Evolutionary conservation across 1,139 yeast genomes (phyloP), one percentile per base, ranked within the genome.

Genomic region (Taphrina deformans): DNA sequence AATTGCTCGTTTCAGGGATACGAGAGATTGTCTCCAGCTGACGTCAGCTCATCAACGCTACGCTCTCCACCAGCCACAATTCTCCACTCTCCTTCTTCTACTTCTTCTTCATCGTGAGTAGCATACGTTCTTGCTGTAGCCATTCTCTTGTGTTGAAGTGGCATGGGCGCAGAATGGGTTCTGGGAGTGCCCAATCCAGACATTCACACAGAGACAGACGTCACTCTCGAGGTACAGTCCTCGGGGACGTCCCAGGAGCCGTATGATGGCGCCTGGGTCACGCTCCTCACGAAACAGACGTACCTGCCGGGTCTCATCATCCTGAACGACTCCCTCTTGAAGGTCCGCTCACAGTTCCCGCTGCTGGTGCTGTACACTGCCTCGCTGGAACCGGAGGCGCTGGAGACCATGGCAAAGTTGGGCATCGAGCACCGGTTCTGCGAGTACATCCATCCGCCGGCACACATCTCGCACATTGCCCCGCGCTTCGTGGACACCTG

Each of bases 401-500:
- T 44, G 21, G 44, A 44, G 18, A 27, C 41, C n/a, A 44, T 55
- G 41, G 10, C 5, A 18, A n/a, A 7, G 4, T 14, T 45, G 14
- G 52, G 52, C 26, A 55, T 55, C 7, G 12, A 14, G 27, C 52
- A 29, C 41, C 41, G 31, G 29, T 10, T 18, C 1, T 29, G 38
- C 52, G 52, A 44, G 23, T 55, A 44, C 29, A 12, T 55, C 18
- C 41, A 18, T n/a, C 61, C 61, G 1, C 61, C 52, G 29, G 31
- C 16, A 27, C 38, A 33, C 16, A 33, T 55, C 27, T 21, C 29
- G 12, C 52, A 44, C 24, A 45, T 55, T 18, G 61, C 61, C 18
- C 41, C 79, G 5, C 74, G 86, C 44, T 83, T 83, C 72, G 75
- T 79, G 69, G 86, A 83, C 71, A 82, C 85, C 67, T 83, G 86